These are phyloP conservation scores for Periglandula ipomoeae DNA, from an alignment of 2,329 filamentous ascomycete species.

Conservation along the genomic window DNA sequence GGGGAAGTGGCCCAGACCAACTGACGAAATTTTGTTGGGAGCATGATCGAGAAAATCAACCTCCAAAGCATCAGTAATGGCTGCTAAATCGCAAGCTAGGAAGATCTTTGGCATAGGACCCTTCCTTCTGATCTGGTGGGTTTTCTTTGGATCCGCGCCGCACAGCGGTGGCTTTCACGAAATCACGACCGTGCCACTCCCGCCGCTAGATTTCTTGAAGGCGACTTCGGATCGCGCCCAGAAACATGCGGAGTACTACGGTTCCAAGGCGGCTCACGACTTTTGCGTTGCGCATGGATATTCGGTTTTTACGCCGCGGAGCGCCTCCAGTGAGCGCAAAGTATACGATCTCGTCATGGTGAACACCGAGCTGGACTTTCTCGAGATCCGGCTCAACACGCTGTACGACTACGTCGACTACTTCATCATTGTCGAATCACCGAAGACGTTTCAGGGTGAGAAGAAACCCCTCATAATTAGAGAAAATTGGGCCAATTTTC, in stretches of 20 bases:
- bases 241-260: background rate
- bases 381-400: slow-evolving; percentile 53
- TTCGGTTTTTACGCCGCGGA: slow-evolving; percentile 17
- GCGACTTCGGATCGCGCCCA: background rate
- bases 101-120: background rate
- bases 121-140: background rate
- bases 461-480: slow-evolving; percentile 45
- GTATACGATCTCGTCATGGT: slow-evolving; percentile 49
- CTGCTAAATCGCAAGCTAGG: background rate
- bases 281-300: slow-evolving; percentile 26
- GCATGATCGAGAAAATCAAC: background rate
- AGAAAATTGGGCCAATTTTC: slow-evolving; percentile 43
- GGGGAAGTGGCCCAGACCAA: no score
- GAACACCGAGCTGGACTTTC: slow-evolving; percentile 55
- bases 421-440: slow-evolving; percentile 53
- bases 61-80: background rate
- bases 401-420: slow-evolving; percentile 52
- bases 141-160: background rate
- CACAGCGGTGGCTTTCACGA: background rate
- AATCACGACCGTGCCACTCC: background rate
- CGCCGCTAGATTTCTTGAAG: background rate
- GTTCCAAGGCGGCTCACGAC: slow-evolving; percentile 7
- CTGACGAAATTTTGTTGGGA: background rate
- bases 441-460: slow-evolving; percentile 47
- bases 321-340: slow-evolving; percentile 16